These are phyloP conservation scores for Pseudopithomyces chartarum DNA, from an alignment of 2,329 filamentous ascomycete species.

Conservation along the genomic window DNA sequence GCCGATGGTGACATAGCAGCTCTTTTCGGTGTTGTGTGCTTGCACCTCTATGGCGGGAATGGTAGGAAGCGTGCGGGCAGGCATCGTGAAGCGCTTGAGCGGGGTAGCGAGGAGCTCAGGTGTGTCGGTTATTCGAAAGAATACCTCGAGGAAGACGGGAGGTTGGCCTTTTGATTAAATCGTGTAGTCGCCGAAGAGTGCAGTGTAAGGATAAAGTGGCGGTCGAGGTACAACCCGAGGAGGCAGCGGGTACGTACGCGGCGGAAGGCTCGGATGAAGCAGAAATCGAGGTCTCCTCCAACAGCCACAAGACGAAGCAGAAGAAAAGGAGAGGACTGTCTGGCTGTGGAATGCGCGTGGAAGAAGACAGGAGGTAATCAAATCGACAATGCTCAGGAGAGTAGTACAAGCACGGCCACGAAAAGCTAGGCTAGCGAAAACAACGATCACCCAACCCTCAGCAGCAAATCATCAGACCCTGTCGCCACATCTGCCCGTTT, in stretches of 20 bases:
- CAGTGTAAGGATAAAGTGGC: slow-evolving; percentile 14
- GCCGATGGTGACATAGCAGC: slow-evolving; percentile 91
- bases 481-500: slow-evolving; percentile 11
- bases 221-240: slow-evolving; percentile 6
- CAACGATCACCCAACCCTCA: slow-evolving; percentile 9
- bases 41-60: slow-evolving; percentile 81
- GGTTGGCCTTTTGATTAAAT: background rate
- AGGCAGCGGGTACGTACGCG: background rate
- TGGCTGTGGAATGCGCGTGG: background rate
- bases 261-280: slow-evolving; percentile 2
- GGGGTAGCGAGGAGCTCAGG: background rate
- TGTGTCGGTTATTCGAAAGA: background rate
- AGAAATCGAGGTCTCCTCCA: background rate
- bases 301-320: background rate
- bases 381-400: slow-evolving; percentile 1
- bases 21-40: slow-evolving; percentile 76
- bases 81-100: slow-evolving; percentile 61
- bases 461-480: slow-evolving; percentile 14
- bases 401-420: slow-evolving; percentile 1
- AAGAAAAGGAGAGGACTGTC: background rate
- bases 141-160: background rate
- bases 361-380: background rate
- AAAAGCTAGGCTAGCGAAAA: slow-evolving; percentile 1
- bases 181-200: slow-evolving; percentile 1
- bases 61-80: slow-evolving; percentile 79